Evolutionary conservation across 352 stramenopile genomes (phyloP), one percentile per base, ranked within the genome.

Genomic region (Phytophthora vignae): DNA sequence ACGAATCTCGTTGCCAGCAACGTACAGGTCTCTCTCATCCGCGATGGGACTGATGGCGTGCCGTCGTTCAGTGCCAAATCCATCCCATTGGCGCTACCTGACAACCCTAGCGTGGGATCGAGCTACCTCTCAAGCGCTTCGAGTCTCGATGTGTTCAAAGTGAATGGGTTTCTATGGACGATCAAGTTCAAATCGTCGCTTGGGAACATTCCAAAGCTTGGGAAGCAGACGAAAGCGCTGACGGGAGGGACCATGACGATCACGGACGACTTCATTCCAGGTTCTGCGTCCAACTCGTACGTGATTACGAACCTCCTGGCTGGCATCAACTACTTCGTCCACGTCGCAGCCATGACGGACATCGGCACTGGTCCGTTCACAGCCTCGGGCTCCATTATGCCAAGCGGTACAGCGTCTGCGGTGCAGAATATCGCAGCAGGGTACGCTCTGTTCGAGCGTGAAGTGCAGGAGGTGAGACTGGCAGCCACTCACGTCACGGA

Each of bases 101-200:
- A 67, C 10, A 69, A 78, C n/a, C 25, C 81, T 0, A 71, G 64
- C 0, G 78, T 64, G 0, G 12, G 70, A 0, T 73, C 85, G 0
- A 60, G 59, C 12, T 95, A 79, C 59, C 22, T 94, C 3, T 72
- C 74, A 0, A 74, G 64, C 12, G 68, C 73, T 6, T 60, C 76
- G 8, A 54, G 60, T 25, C 60, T 93, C 1, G 78, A 73, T 8
- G 77, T 95, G 10, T 95, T 79, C 69, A 94, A 93, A 69, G 86
- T 88, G 14, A 93, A 94, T 25, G 87, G 87, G 0, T 92, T 93
- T 14, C 58, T 89, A 14, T 95, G 88, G 88, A 93, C 83, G 0
- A 85, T 95, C 60, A 91, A 90, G 50, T 95, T 95, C 55, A 90
- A 89, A 44, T 91, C 84, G 2, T 91, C 81, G 1, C 78, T 95